Conservation (phyloP, 2,329 filamentous ascomycete species). For the Nemania sp. region DNA sequence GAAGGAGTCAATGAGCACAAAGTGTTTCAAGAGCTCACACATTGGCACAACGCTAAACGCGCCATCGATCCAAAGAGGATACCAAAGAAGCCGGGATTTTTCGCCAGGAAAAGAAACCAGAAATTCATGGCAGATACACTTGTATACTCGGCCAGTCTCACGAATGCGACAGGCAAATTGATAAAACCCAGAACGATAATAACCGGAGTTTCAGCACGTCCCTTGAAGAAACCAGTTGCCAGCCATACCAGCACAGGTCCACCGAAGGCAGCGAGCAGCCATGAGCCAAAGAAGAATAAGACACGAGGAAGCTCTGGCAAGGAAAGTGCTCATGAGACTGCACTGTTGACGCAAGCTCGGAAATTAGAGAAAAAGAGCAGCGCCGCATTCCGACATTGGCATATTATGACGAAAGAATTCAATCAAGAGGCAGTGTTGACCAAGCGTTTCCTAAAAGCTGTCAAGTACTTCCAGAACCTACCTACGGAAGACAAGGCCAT, state of each 20-base stretch:
- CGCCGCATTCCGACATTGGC: slow-evolving; percentile 50
- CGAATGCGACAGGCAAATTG: slow-evolving; percentile 64
- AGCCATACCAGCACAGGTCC: slow-evolving; percentile 15
- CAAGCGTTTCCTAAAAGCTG: slow-evolving; percentile 53
- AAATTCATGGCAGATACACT: slow-evolving; percentile 69
- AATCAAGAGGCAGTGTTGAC: slow-evolving; percentile 50
- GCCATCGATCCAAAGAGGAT: slow-evolving; percentile 48
- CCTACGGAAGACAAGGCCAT: slow-evolving; percentile 39
- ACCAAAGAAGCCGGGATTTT: slow-evolving; percentile 37
- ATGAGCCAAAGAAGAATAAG: slow-evolving; percentile 10
- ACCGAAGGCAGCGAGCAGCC: neutral
- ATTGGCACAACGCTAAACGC: slow-evolving; percentile 67
- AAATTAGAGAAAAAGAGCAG: slow-evolving; percentile 39
- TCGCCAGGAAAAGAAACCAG: slow-evolving; percentile 58
- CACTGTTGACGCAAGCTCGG: slow-evolving; percentile 43
- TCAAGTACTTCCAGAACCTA: slow-evolving; percentile 52
- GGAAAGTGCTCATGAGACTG: slow-evolving; percentile 44
- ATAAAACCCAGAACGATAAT: slow-evolving; percentile 69
- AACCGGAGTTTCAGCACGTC: slow-evolving; percentile 44
- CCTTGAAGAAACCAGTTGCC: slow-evolving; percentile 14
- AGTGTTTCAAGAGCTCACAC: slow-evolving; percentile 54
- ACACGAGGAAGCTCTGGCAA: slow-evolving; percentile 35
- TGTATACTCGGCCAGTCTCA: slow-evolving; percentile 71
- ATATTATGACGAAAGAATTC: slow-evolving; percentile 49
- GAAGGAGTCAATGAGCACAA: slow-evolving; percentile 38